Percentiles rank a stretch among this genome's conserved stretches.
Evolutionary conservation across 345 rosid species (phyloP).

Genomic region (Acer yangbiense): DNA sequence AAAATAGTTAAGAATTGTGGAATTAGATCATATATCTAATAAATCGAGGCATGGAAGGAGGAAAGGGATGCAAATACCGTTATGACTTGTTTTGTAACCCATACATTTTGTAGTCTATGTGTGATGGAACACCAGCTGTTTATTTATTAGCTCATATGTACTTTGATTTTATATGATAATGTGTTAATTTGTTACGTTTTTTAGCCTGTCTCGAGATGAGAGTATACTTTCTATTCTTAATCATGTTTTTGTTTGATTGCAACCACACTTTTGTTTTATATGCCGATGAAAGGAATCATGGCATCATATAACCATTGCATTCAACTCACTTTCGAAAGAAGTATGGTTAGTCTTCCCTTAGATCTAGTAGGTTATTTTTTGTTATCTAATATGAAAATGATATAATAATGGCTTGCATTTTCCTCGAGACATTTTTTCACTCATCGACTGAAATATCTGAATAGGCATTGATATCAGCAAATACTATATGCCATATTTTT

Average conservation of each 20-base stretch:
- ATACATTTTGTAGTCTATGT: neutral
- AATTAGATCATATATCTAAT: neutral
- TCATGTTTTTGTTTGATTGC: neutral
- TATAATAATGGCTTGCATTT: neutral
- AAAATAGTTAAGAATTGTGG: neutral
- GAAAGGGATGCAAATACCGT: slow-evolving; percentile 1
- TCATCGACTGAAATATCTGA: neutral
- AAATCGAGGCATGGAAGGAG: neutral
- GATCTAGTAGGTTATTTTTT: neutral
- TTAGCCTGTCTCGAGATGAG: neutral
- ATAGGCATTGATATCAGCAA: neutral
- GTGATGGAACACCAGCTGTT: neutral
- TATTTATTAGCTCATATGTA: neutral
- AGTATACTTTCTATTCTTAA: neutral
- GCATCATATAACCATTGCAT: neutral
- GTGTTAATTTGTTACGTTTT: neutral
- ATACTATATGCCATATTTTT: neutral
- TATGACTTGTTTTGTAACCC: neutral
- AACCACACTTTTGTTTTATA: neutral
- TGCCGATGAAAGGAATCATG: neutral
- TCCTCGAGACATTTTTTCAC: neutral
- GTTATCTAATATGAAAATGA: neutral
- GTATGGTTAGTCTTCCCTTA: neutral
- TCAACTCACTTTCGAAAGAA: neutral
- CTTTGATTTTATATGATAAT: neutral